phyloP scores from a whole-genome alignment of 331 rosid species.

The Stylosanthes scabra region DNA sequence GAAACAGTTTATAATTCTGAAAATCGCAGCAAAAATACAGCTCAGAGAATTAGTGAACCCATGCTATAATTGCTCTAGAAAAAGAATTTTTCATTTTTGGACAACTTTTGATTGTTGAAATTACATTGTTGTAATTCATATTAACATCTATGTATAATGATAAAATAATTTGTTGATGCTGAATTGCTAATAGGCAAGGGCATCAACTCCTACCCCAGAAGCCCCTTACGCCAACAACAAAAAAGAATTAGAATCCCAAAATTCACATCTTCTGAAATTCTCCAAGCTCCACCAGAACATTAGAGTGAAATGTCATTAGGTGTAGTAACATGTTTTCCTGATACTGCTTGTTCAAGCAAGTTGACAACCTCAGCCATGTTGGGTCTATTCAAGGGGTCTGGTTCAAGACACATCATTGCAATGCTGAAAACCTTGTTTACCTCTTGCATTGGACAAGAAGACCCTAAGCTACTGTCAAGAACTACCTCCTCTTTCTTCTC shows the following conservation, averaged over 20 bases:
- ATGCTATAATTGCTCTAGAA: too few species aligned
- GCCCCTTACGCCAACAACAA: too few species aligned
- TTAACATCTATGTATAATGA: background rate
- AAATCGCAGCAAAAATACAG: too few species aligned
- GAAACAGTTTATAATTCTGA: too few species aligned
- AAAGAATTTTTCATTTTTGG: too few species aligned
- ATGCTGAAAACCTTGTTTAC: slow-evolving; percentile 65
- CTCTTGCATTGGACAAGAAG: slow-evolving; percentile 65
- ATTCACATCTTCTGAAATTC: too few species aligned
- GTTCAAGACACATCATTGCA: slow-evolving; percentile 79
- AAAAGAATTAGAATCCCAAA: too few species aligned
- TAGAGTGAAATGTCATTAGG: slow-evolving; percentile 7
- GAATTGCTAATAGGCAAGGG: background rate
- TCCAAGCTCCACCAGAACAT: slow-evolving; percentile 9
- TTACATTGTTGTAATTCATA: background rate
- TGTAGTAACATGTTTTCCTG: slow-evolving; percentile 29
- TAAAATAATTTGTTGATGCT: slow-evolving; percentile 20
- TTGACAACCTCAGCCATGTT: slow-evolving; percentile 83
- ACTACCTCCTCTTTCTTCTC: slow-evolving; percentile 71
- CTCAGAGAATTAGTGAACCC: background rate
- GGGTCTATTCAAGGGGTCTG: slow-evolving; percentile 79
- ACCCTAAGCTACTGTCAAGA: slow-evolving; percentile 63
- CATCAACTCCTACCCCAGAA: background rate
- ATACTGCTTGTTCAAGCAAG: slow-evolving; percentile 65
- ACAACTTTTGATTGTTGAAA: too few species aligned